Conservation (phyloP, 78 protist genomes). For the Dictyostelium citrinum region DNA sequence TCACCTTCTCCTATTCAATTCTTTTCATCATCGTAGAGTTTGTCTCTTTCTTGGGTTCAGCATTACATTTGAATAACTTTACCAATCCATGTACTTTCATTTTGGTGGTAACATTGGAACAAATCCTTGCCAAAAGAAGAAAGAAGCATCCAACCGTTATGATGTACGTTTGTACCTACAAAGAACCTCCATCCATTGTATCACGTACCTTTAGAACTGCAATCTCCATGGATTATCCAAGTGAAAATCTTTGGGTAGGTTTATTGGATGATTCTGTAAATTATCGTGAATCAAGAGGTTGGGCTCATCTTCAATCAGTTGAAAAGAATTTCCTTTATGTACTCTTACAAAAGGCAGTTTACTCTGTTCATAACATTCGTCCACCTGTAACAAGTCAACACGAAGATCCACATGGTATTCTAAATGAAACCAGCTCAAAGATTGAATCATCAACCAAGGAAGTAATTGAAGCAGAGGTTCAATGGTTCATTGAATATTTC, state of each 20-base stretch:
- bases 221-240: constrained; percentile 70
- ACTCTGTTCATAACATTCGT: constrained; percentile 34
- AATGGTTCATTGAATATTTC: constrained; percentile 76
- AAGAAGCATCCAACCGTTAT: constrained; percentile 48
- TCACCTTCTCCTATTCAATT: constrained; percentile 5
- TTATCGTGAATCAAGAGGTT: constrained; percentile 68
- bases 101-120: constrained; percentile 70
- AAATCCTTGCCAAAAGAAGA: constrained; percentile 52
- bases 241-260: constrained; percentile 57
- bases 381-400: constrained; percentile 36
- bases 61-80: constrained; percentile 72
- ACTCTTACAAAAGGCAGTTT: constrained; percentile 38
- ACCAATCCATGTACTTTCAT: constrained; percentile 76
- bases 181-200: constrained; percentile 76
- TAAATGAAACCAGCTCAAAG: constrained; percentile 27
- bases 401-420: constrained; percentile 76
- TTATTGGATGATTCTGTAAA: constrained; percentile 66
- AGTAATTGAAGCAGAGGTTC: constrained; percentile 64
- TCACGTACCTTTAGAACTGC: constrained; percentile 75
- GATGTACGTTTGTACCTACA: constrained; percentile 64
- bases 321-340: constrained; percentile 71
- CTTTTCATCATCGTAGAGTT: constrained; percentile 60
- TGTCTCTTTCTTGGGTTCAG: constrained; percentile 56
- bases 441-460: constrained; percentile 60
- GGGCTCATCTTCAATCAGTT: constrained; percentile 76